A percentile compares a stretch with the other conserved stretches of the same genome.
phyloP scores from a whole-genome alignment of 495 filamentous ascomycete species.

The Paragyromitra xinjiangensis region DNA sequence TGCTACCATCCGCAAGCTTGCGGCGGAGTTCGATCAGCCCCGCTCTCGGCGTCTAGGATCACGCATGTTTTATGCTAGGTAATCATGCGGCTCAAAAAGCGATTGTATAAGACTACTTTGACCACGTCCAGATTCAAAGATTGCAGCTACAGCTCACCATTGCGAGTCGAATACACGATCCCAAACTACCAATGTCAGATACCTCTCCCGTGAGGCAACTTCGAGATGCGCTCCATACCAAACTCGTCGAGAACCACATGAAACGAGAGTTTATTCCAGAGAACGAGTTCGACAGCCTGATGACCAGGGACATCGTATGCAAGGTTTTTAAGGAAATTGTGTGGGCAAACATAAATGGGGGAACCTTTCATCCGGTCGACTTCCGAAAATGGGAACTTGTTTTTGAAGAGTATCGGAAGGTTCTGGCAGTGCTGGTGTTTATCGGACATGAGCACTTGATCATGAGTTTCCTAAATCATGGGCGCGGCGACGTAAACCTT shows the following conservation, averaged over 20 bases:
- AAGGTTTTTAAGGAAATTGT: constrained; percentile 36
- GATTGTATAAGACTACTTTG: constrained; percentile 7
- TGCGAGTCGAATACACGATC: constrained; percentile 10
- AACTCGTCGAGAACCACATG: constrained; percentile 24
- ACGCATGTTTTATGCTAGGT: constrained; percentile 9
- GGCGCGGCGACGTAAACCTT: constrained; percentile 35
- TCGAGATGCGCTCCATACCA: constrained; percentile 24
- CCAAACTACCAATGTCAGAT: constrained; percentile 26
- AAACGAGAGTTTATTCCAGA: constrained; percentile 42
- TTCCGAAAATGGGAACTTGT: constrained; percentile 9
- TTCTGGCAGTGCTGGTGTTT: constrained; percentile 40
- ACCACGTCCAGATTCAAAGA: background rate
- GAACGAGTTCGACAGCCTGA: constrained; percentile 19
- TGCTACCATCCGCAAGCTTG: background rate
- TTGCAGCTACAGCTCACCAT: background rate
- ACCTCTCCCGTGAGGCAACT: constrained; percentile 29
- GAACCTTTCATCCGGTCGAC: constrained; percentile 16
- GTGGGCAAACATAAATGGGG: constrained; percentile 1
- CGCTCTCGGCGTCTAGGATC: background rate
- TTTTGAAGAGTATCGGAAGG: constrained; percentile 31
- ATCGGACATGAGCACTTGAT: constrained; percentile 38
- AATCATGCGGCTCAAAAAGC: constrained; percentile 23
- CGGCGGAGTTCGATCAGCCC: constrained; percentile 29
- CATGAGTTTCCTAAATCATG: constrained; percentile 38
- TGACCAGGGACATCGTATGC: constrained; percentile 26